Evolutionary conservation across 192 early-diverging fungal species (phyloP).

Genomic region (Backusella parvicylindrica): DNA sequence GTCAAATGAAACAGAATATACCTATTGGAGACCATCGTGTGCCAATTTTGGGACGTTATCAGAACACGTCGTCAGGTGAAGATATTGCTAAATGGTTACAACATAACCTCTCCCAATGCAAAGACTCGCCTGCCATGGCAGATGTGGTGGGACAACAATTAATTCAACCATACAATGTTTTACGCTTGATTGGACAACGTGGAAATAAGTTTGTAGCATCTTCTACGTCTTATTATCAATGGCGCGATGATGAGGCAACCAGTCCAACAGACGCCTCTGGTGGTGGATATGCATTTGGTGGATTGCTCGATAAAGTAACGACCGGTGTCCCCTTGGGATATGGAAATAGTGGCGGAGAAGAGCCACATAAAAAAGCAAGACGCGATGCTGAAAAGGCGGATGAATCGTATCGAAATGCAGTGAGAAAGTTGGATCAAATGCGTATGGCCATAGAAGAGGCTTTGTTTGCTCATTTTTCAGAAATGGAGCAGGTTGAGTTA

Average conservation of each 20-base stretch:
- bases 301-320: conserved; percentile 23
- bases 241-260: conserved; percentile 50
- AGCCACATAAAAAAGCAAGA: conserved; percentile 48
- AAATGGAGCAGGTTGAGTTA: conserved; percentile 47
- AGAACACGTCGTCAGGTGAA: conserved; percentile 61
- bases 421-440: conserved; percentile 61
- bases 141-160: conserved; percentile 70
- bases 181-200: conserved; percentile 65
- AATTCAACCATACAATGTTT: conserved; percentile 50
- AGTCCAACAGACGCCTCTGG: conserved; percentile 18
- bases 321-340: not conserved
- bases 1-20: conserved; percentile 59
- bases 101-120: conserved; percentile 55
- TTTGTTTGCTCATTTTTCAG: conserved; percentile 53
- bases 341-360: conserved; percentile 13
- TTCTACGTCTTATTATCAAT: conserved; percentile 66
- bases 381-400: conserved; percentile 65
- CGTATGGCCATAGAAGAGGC: conserved; percentile 68
- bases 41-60: conserved; percentile 63
- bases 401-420: conserved; percentile 58
- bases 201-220: conserved; percentile 66
- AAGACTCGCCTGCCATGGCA: conserved; percentile 57
- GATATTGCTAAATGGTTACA: conserved; percentile 72
- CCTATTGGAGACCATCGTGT: conserved; percentile 62
- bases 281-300: conserved; percentile 1